Evolutionary conservation across 305 asterid species (phyloP), one percentile per base, ranked within the genome.

Genomic region (Rubia tinctorum): DNA sequence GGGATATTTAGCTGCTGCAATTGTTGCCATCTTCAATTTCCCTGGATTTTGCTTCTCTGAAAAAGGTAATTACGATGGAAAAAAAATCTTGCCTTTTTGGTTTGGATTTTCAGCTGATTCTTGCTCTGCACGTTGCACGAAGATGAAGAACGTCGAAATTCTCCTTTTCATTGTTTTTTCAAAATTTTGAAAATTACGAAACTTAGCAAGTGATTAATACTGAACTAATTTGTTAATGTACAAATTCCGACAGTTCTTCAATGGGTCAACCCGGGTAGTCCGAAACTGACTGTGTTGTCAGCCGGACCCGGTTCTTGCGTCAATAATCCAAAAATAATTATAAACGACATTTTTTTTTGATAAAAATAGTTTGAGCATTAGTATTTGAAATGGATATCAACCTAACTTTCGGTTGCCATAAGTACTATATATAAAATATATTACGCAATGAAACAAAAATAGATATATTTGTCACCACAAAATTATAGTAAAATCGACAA

Each of bases 51-150:
- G 84, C 71, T 82, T 79, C 39, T 83, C 94, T 20, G 81, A 85
- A 68, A 79, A 73, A 88, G 96, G 96, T 90, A 79, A 8, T 3
- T n/a, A 17, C 17, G 2, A 47, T 47, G 53, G 12, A 47, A 47
- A 11, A 2, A 2, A 47, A 47, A 5, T 15, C 3, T 49, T 13
- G 14, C n/a, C 1, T 49, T 13, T 45, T 45, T 45, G 53, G 45
- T 9, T 30, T 30, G 34, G 12, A 1, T 49, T 49, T 49, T 14
- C 55, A 49, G 6, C 7, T 49, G 55, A 47, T 47, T 47, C 18
- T 47, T 47, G 15, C 3, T 30, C 3, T 30, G 4, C 20, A 49
- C 17, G 56, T 15, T 30, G 56, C 56, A 14, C 15, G 20, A 51
- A 15, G 58, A 51, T 51, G 58, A 51, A 51, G 22, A 51, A 51